A percentile compares a stretch with the other conserved stretches of the same genome.
These are phyloP conservation scores for Fagopyrum tataricum DNA, from an alignment of 148 eudicot species.

Conservation along the genomic window DNA sequence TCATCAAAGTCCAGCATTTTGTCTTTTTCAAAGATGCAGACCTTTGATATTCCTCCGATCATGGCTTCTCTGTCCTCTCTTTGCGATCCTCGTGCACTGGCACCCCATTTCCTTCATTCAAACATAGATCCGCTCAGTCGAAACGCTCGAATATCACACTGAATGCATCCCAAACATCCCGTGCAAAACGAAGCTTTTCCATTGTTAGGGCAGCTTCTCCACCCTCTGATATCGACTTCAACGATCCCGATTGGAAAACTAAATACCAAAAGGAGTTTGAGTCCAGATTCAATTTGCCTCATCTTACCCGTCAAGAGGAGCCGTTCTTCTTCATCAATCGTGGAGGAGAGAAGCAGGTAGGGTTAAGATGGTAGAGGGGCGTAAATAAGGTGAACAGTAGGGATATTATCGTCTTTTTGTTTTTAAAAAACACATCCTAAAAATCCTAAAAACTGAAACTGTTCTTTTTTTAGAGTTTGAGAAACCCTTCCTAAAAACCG, in stretches of 20 bases:
- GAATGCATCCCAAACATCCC: conserved; percentile 18
- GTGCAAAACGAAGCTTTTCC: conserved; percentile 18
- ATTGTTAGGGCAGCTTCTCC: conserved; percentile 16
- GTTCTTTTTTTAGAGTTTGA: too few species aligned
- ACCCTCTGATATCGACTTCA: conserved; percentile 24
- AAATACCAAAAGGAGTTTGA: conserved; percentile 34
- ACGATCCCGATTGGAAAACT: conserved; percentile 38
- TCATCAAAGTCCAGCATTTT: conserved; percentile 11
- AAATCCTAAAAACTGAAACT: too few species aligned
- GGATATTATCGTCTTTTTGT: too few species aligned
- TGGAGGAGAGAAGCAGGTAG: too few species aligned
- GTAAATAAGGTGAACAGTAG: too few species aligned
- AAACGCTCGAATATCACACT: conserved; percentile 6
- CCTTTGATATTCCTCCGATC: not conserved
- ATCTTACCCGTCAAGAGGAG: too few species aligned
- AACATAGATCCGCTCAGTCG: not conserved
- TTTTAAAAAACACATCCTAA: too few species aligned
- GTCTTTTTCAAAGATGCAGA: not conserved
- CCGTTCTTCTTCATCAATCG: too few species aligned
- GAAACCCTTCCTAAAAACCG: too few species aligned
- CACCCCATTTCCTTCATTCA: not conserved
- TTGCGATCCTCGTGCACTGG: not conserved
- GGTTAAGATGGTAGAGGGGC: too few species aligned
- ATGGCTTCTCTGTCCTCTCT: conserved; percentile 9
- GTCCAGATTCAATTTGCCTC: conserved; percentile 36